Percentiles rank a stretch among this genome's conserved stretches.
phyloP scores from a whole-genome alignment of 2,329 filamentous ascomycete genomes.

The Raffaelea deltoideospora region DNA sequence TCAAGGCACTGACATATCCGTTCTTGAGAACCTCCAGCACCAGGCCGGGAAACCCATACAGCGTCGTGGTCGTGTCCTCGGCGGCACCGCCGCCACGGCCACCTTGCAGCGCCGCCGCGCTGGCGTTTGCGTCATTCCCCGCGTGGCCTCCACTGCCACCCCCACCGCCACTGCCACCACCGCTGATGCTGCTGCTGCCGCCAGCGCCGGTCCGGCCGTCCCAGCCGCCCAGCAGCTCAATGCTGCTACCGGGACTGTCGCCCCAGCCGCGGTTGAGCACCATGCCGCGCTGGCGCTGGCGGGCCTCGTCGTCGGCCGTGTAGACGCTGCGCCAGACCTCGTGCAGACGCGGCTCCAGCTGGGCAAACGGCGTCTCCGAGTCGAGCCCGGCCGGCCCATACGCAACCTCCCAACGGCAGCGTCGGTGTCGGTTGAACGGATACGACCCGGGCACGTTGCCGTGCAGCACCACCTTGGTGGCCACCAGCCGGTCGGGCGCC shows the following conservation, averaged over 20 bases:
- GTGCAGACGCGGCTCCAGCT: conserved; percentile 54
- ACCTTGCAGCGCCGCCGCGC: too few species aligned
- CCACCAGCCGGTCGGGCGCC: conserved; percentile 54
- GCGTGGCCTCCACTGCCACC: too few species aligned
- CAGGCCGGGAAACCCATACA: conserved; percentile 87
- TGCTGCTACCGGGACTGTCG: conserved; percentile 79
- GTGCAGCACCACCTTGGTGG: conserved; percentile 84
- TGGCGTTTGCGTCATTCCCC: too few species aligned
- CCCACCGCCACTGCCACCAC: too few species aligned
- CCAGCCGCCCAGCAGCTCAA: conserved; percentile 73
- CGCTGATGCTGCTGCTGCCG: too few species aligned
- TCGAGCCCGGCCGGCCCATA: conserved; percentile 39
- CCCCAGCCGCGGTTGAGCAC: conserved; percentile 83
- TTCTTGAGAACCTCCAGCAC: conserved; percentile 95
- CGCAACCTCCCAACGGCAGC: conserved; percentile 70
- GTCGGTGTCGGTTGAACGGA: conserved; percentile 85
- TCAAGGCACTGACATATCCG: conserved; percentile 75
- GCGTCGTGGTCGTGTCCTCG: conserved; percentile 54
- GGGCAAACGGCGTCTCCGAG: conserved; percentile 66
- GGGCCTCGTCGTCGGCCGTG: conserved; percentile 34
- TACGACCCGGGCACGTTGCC: conserved; percentile 93
- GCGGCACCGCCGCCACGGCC: conserved; percentile 38
- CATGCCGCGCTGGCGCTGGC: conserved; percentile 54
- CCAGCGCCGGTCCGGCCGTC: conserved; percentile 44
- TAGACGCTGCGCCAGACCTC: conserved; percentile 56